phyloP scores from a whole-genome alignment of 2,329 filamentous ascomycete genomes.

The Trichoderma gracile region DNA sequence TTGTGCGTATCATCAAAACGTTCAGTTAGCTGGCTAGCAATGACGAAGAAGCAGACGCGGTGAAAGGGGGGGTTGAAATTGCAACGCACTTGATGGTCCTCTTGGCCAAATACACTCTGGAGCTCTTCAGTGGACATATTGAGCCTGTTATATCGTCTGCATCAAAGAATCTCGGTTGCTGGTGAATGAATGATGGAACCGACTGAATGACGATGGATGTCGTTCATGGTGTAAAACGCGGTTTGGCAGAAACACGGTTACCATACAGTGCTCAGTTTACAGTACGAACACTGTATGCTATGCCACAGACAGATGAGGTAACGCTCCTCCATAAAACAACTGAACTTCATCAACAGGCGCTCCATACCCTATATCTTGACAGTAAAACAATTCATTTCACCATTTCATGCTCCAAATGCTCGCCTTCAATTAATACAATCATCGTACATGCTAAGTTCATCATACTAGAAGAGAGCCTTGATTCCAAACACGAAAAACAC shows the following conservation, averaged over 20 bases:
- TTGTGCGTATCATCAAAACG: not conserved
- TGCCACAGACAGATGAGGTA: no score
- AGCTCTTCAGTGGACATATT: constrained; percentile 32
- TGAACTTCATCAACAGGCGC: not conserved
- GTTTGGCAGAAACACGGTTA: constrained; percentile 15
- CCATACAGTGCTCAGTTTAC: not conserved
- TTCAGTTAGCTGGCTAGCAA: not conserved
- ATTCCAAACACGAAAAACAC: constrained; percentile 21
- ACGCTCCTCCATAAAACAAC: no score
- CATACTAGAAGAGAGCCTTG: constrained; percentile 19
- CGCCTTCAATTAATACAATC: constrained; percentile 1
- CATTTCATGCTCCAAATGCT: not conserved
- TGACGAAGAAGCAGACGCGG: not conserved
- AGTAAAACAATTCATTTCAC: not conserved
- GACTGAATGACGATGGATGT: not conserved
- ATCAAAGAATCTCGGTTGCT: not conserved
- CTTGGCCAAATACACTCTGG: constrained; percentile 37
- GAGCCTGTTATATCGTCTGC: not conserved
- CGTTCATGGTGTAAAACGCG: constrained; percentile 2
- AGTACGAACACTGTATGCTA: not conserved
- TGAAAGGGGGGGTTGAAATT: not conserved
- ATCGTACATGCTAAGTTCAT: constrained; percentile 22
- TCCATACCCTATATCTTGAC: not conserved
- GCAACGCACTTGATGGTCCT: constrained; percentile 47
- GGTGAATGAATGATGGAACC: not conserved